Conservation (phyloP, 2,329 filamentous ascomycete genomes). For the Colletotrichum eleusines region DNA sequence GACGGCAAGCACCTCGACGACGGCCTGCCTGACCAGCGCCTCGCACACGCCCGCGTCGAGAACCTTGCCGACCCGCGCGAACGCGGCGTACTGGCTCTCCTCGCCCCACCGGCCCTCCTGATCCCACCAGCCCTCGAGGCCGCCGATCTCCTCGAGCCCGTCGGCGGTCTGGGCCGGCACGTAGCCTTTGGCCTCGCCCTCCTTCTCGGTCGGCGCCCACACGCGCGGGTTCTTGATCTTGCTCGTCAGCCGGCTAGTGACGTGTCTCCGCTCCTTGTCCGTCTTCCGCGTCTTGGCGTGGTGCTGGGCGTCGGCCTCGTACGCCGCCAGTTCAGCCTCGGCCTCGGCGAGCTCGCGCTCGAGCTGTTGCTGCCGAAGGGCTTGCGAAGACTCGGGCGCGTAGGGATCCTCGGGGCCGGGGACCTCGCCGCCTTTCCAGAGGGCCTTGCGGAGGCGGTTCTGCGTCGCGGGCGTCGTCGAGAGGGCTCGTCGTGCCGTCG, state of each 20-base stretch:
- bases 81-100: constrained; percentile 59
- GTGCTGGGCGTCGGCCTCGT: constrained; percentile 11
- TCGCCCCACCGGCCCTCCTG: constrained; percentile 63
- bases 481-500: constrained; percentile 43
- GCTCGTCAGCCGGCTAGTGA: constrained; percentile 18
- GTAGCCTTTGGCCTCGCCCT: constrained; percentile 51
- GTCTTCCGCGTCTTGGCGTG: not conserved
- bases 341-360: constrained; percentile 43
- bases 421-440: constrained; percentile 54
- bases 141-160: constrained; percentile 61
- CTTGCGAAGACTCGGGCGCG: constrained; percentile 49
- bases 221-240: constrained; percentile 11
- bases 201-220: constrained; percentile 33
- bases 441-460: constrained; percentile 55
- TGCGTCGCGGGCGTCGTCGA: constrained; percentile 53
- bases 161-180: constrained; percentile 59
- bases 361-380: constrained; percentile 50
- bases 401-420: constrained; percentile 56
- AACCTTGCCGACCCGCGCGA: constrained; percentile 54
- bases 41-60: constrained; percentile 60
- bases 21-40: constrained; percentile 62
- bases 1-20: constrained; percentile 65
- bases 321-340: constrained; percentile 43
- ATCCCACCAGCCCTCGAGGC: constrained; percentile 66
- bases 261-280: not conserved